Evolutionary conservation across 1,284 basidiomycete species (phyloP).

Genomic region (Sphaerobolus stellatus): DNA sequence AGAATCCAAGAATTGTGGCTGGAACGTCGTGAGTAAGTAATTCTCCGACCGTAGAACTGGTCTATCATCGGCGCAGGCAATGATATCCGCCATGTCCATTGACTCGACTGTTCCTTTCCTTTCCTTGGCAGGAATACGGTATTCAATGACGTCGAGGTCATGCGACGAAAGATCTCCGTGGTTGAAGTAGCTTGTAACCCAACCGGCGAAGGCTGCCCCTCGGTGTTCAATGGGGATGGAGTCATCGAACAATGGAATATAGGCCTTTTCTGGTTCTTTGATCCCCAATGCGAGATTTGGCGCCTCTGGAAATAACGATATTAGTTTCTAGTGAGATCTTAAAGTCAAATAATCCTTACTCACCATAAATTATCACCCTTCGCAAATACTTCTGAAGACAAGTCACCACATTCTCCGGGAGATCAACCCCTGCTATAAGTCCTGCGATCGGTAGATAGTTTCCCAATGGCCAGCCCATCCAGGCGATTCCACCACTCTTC

Average conservation of each 20-base stretch:
- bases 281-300: too few relatives aligned
- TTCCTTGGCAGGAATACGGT: too few relatives aligned
- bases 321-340: too few relatives aligned
- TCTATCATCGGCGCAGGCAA: too few relatives aligned
- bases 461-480: neutral
- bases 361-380: neutral
- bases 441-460: neutral
- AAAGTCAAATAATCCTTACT: too few relatives aligned
- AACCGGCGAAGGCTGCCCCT: neutral
- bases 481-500: neutral
- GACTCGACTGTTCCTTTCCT: too few relatives aligned
- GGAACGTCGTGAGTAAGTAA: neutral
- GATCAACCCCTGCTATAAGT: neutral
- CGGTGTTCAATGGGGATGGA: neutral
- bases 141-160: conserved; percentile 21
- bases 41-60: neutral
- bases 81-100: too few relatives aligned
- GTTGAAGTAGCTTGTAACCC: neutral
- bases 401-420: neutral
- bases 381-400: neutral
- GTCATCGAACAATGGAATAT: neutral
- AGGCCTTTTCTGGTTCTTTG: neutral
- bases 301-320: too few relatives aligned
- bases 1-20: neutral
- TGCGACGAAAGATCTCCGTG: conserved; percentile 14